These are phyloP conservation scores for Penicillium argentinense DNA, from an alignment of 495 filamentous ascomycete genomes.

Conservation along the genomic window DNA sequence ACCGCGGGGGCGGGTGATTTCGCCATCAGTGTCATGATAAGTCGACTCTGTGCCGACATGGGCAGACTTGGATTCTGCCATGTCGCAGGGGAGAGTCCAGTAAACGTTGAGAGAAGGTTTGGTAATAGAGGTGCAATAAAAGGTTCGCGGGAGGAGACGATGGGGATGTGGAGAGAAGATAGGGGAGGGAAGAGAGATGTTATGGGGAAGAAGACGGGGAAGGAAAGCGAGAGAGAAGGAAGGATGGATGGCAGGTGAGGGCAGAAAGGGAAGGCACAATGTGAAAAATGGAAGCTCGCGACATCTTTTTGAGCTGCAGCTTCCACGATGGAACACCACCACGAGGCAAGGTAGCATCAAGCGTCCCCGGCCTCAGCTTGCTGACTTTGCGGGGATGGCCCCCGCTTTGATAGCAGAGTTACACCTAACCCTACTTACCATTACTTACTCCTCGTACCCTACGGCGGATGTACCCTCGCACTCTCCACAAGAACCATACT, in stretches of 20 bases:
- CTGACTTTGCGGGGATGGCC: constrained; percentile 6
- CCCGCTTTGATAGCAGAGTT: constrained; percentile 28
- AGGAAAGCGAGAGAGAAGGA: not conserved
- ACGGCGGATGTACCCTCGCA: too few species aligned
- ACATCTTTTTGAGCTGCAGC: not conserved
- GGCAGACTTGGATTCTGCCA: constrained; percentile 18
- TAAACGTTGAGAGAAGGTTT: not conserved
- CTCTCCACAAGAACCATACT: too few species aligned
- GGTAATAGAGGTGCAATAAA: not conserved
- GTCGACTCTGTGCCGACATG: constrained; percentile 7
- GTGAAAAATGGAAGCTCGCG: too few species aligned
- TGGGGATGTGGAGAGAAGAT: not conserved
- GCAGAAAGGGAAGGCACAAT: too few species aligned
- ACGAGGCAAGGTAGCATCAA: constrained; percentile 25
- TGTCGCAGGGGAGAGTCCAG: constrained; percentile 2
- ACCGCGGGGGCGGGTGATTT: constrained; percentile 27
- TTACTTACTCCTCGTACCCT: not conserved
- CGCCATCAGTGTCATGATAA: not conserved
- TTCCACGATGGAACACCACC: constrained; percentile 13
- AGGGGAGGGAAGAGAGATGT: not conserved
- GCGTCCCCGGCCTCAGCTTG: not conserved
- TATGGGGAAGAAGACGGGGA: not conserved
- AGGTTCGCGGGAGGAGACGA: too few species aligned
- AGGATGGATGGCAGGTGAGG: not conserved
- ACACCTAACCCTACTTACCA: constrained; percentile 14